Base-by-base conservation (phyloP, 306 rosid species). In the Oxytropis ochrocephala region DNA sequence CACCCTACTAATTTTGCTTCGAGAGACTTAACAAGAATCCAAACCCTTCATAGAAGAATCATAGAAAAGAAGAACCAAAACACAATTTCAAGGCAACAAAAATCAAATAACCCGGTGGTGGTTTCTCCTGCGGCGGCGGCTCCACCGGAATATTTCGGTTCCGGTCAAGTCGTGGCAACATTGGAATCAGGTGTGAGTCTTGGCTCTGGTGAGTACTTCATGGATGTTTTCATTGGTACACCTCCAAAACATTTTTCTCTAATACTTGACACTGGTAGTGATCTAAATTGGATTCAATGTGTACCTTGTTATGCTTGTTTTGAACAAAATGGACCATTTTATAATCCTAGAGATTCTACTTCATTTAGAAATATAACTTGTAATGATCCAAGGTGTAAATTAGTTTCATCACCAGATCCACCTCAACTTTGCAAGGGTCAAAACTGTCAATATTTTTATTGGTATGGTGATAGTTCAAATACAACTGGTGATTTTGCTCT, bases 271-370 rank as follows among this genome's bases (percentile, higher is more conserved):
- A 92, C 97, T 1, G 97, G 96, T 5, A 92, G 97, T 75, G 97
- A 92, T 39, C 90, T 92, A 5, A 92, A 92, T 56, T 92, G 97
- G 97, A 83, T 92, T 63, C 97, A 92, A 61, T 89, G 97, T 42
- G 84, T 75, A 6, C 97, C 97, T 74, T 92, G 97, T 7, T 57
- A 67, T 75, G 95, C 81, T 78, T 92, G 97, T 68, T 92, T 92
- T 72, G 95, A 92, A 49, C 97, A 92, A 82, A 81, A 52, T 48
- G 97, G 95, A 3, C 89, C 91, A 0, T 76, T 73, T 29, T 92
- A 92, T 64, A 82, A 92, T 51, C 92, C 95, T 0, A 80, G 77
- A 57, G 83, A 69, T 9, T 92, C 97, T 5, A 55, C 64, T 53
- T 87, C 97, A 53, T 89, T 79, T 49, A 80, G 73, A 44, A 83